Evolutionary conservation across 768 basidiomycete genomes (phyloP), one percentile per base, ranked within the genome.

Genomic region (Suillus occidentalis): DNA sequence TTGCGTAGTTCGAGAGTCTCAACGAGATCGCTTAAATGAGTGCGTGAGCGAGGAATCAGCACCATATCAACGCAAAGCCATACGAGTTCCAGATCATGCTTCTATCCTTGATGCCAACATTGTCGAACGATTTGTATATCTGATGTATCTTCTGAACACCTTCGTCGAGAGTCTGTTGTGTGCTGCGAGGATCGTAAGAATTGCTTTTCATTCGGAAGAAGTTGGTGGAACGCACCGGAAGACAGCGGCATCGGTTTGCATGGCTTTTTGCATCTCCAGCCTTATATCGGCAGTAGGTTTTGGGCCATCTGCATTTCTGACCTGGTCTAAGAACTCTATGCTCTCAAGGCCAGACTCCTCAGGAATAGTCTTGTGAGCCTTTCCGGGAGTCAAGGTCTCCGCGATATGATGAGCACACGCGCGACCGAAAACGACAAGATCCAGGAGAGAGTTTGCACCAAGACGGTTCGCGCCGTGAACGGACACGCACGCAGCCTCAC

Each of bases 41-140:
- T 60, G 47, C 56, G 56, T 67, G 42, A 71, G 39, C 60, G 36
- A 42, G 60, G 52, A 36, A 65, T 53, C 31, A 36, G 67, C 36
- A 45, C 13, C 50, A 18, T 42, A 16, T 16, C 18, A 67, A 45
- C 43, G 60, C 40, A n/a, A 53, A 53, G 16, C 74, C 94, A 67
- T 72, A 97, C 95, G 94, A 94, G 82, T 99, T 98, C 97, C 97
- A 99, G 78, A 99, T 97, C 96, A 99, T 93, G 79, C 93, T 94
- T 74, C 97, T 86, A 78, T 99, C 97, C 83, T 97, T 95, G 83
- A 97, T 93, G 62, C 96, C 93, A 69, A 99, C 92, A 52, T 97
- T 85, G 70, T 90, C 84, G 78, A 89, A 99, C 73, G 86, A 93
- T 74, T 90, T 87, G 84, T 96, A 96, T 70, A 99, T 94, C 49